Conservation (phyloP, 2,329 filamentous ascomycete species). For the Penicillium digitatum region DNA sequence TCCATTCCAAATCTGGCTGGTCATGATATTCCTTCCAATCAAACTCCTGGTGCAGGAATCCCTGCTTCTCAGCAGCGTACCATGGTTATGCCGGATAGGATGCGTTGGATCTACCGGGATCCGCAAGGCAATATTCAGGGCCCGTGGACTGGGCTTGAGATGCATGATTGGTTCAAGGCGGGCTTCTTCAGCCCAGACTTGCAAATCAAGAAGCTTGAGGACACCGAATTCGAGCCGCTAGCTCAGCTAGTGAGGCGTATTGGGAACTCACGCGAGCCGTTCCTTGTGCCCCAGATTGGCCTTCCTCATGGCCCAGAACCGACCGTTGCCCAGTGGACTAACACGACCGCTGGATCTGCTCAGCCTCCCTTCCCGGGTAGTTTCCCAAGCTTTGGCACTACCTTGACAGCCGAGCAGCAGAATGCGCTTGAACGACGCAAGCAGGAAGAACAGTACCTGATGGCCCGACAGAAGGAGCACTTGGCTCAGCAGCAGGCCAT, state of each 20-base stretch:
- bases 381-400: conserved; percentile 91
- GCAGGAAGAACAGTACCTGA: conserved; percentile 95
- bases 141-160: conserved; percentile 92
- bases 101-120: conserved; percentile 98
- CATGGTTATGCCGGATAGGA: conserved; percentile 99
- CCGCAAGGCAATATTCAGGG: conserved; percentile 89
- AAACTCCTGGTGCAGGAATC: conserved; percentile 54
- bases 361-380: conserved; percentile 87
- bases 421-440: conserved; percentile 95
- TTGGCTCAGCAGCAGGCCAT: conserved; percentile 81
- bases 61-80: conserved; percentile 68
- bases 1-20: conserved; percentile 31
- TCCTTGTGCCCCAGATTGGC: conserved; percentile 94
- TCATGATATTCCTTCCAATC: conserved; percentile 31
- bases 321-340: conserved; percentile 49
- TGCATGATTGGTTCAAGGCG: conserved; percentile 99
- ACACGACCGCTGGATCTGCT: conserved; percentile 56
- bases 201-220: conserved; percentile 90
- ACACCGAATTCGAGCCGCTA: conserved; percentile 87
- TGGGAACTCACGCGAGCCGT: conserved; percentile 94
- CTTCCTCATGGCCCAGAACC: conserved; percentile 79
- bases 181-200: conserved; percentile 95
- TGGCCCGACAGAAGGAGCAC: conserved; percentile 93
- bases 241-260: conserved; percentile 93
- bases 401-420: conserved; percentile 93